Conservation (phyloP, 805 yeast species). For the Aciculoconidium aculeatum region DNA sequence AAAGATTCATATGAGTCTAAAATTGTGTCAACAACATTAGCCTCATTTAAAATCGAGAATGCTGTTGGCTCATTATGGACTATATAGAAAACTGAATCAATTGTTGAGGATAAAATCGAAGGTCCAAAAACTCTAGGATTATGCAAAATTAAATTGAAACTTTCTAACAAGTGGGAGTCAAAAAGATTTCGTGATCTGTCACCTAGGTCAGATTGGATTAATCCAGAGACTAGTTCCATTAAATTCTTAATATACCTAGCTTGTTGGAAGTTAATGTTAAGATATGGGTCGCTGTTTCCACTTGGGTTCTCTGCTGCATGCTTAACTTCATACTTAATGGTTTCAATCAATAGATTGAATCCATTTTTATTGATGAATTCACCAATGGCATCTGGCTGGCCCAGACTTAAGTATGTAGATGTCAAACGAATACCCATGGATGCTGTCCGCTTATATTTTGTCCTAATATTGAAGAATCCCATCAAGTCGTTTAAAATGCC, state of each 20-base stretch:
- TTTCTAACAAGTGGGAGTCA: constrained; percentile 70
- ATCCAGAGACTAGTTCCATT: constrained; percentile 55
- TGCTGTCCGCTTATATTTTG: constrained; percentile 47
- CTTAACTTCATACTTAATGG: constrained; percentile 63
- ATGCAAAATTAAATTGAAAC: constrained; percentile 52
- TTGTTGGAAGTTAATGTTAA: constrained; percentile 53
- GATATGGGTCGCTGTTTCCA: constrained; percentile 40
- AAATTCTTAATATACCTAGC: constrained; percentile 44
- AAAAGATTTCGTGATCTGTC: constrained; percentile 80
- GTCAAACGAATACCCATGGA: constrained; percentile 50
- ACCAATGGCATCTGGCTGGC: constrained; percentile 45
- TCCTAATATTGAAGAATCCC: constrained; percentile 50
- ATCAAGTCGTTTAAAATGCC: constrained; percentile 66
- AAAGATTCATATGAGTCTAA: constrained; percentile 51
- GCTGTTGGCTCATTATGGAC: constrained; percentile 92
- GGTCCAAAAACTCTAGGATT: constrained; percentile 64
- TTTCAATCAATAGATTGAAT: constrained; percentile 51
- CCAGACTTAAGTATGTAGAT: constrained; percentile 36
- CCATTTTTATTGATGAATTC: constrained; percentile 68
- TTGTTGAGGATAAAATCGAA: constrained; percentile 50
- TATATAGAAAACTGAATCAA: constrained; percentile 62
- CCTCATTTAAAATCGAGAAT: constrained; percentile 71
- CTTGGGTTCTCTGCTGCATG: constrained; percentile 51
- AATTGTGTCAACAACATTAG: constrained; percentile 62
- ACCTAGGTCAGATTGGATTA: constrained; percentile 70